These are phyloP conservation scores for Dactylonectria macrodidyma DNA, from an alignment of 2,329 filamentous ascomycete genomes.

Conservation along the genomic window DNA sequence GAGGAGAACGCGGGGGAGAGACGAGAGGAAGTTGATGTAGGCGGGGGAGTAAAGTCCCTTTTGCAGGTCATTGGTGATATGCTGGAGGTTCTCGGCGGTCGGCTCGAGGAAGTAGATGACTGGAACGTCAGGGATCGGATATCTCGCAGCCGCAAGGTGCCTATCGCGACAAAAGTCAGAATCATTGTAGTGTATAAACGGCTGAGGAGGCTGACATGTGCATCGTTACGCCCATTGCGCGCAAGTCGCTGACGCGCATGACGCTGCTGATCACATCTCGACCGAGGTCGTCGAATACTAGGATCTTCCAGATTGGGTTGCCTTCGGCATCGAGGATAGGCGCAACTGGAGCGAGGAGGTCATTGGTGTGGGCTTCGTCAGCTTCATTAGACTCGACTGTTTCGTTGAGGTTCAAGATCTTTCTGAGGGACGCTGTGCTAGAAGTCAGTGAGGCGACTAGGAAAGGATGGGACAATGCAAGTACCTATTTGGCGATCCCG, in stretches of 20 bases:
- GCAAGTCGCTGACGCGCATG: conserved; percentile 91
- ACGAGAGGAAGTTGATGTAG: conserved; percentile 97
- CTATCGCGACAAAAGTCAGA: conserved; percentile 60
- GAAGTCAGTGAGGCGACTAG: conserved; percentile 23
- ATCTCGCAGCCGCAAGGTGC: conserved; percentile 85
- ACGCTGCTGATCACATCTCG: conserved; percentile 98
- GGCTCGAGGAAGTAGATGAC: conserved; percentile 98
- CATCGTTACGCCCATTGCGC: conserved; percentile 96
- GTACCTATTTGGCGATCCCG: conserved; percentile 67
- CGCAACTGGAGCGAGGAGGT: conserved; percentile 77
- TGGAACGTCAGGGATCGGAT: conserved; percentile 95
- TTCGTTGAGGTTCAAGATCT: conserved; percentile 95
- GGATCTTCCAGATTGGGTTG: conserved; percentile 96
- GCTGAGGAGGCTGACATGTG: conserved; percentile 76
- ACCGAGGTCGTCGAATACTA: conserved; percentile 93
- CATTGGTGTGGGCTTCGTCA: conserved; percentile 76
- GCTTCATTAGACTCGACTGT: conserved; percentile 71
- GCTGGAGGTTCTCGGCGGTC: conserved; percentile 82
- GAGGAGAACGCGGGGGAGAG: conserved; percentile 88
- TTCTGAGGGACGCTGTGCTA: conserved; percentile 85
- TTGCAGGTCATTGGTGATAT: conserved; percentile 88
- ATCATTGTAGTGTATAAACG: conserved; percentile 2
- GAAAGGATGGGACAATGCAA: neutral
- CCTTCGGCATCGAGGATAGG: conserved; percentile 89
- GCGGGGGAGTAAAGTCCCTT: conserved; percentile 92